Percentiles rank a stretch among this genome's conserved stretches.
Conservation (phyloP, 73 alveolate genomes). For the Paramecium sexaurelia region DNA sequence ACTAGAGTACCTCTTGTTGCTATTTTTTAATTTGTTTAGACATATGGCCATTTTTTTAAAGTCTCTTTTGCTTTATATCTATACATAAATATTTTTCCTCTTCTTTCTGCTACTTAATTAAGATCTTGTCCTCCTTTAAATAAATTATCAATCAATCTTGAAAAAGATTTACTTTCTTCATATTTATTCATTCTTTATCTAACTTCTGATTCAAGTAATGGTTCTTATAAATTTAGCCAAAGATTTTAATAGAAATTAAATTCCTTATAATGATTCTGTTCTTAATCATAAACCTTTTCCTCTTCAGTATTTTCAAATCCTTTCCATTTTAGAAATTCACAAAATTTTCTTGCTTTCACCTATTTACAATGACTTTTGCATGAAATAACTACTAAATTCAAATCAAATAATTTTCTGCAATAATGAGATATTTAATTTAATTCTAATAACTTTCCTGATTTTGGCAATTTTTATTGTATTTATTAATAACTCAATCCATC, state of each 20-base stretch:
- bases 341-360: constrained; percentile 5
- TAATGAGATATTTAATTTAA: background rate
- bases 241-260: background rate
- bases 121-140: background rate
- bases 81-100: background rate
- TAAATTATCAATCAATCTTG: constrained; percentile 3
- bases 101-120: background rate
- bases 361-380: constrained; percentile 23
- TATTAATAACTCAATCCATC: background rate
- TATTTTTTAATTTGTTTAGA: background rate
- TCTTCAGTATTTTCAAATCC: background rate
- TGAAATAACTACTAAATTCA: background rate
- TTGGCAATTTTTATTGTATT: background rate
- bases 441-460: background rate
- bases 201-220: background rate
- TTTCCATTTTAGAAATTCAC: background rate
- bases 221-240: background rate
- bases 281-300: background rate
- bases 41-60: background rate
- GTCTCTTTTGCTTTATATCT: background rate
- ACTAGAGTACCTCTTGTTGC: background rate
- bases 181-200: background rate
- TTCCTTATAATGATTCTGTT: background rate
- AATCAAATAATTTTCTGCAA: background rate
- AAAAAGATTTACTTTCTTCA: background rate